Evolutionary conservation across 306 rosid genomes (phyloP), one percentile per base, ranked within the genome.

Genomic region (Cicer cuneatum): DNA sequence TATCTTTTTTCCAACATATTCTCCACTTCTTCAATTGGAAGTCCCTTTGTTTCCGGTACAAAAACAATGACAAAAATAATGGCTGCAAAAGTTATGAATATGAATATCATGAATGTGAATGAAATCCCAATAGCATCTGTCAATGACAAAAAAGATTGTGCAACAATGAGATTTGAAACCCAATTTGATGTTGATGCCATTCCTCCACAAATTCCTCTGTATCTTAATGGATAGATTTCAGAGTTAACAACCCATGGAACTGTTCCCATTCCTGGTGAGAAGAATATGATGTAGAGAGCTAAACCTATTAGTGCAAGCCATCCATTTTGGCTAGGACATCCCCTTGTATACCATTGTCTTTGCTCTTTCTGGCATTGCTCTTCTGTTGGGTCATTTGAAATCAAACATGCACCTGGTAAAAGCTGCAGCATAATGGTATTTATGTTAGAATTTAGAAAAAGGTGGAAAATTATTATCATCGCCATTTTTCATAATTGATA

Each of bases 241-340:
- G 95, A 87, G 60, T 89, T 89, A 0, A 89, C 88, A 41, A 87
- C 89, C 95, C 95, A 89, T 12, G 95, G 92, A 33, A 82, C 85
- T 1, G 90, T 83, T 46, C 92, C 95, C 95, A 85, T 89, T 1
- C 95, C 92, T 11, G 90, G 92, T 3, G 95, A 84, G 85, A 87
- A 89, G 76, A 76, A 85, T 21, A 87, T 35, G 48, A 85, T 89
- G 85, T 89, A 89, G 8, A 89, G 80, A 3, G 67, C 84, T 1
- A 85, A 74, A 12, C 87, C 89, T 7, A 66, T 6, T 2, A 89
- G 74, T 41, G 93, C 90, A 43, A 85, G 76, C 73, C 77, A 85
- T 0, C 93, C 93, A 37, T 16, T 47, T 68, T 85, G 54, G 78
- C 91, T 89, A 39, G 93, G 93, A 37, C 93, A 89, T 0, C 93